Evolutionary conservation across 306 rosid genomes (phyloP).

Genomic region (Elaeagnus macrophylla): DNA sequence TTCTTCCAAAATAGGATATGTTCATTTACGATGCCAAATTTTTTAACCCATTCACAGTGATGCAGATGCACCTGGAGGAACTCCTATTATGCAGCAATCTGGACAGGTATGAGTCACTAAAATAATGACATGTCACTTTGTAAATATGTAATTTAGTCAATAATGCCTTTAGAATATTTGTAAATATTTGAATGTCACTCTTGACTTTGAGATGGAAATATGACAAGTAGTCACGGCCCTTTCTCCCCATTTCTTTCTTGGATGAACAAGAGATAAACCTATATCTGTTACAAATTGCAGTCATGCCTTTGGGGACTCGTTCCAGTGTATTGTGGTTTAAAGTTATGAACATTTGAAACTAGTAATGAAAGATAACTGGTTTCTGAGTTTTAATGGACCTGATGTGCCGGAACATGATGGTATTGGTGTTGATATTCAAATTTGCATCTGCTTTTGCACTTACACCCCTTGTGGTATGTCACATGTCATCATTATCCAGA

Average conservation of each 20-base stretch:
- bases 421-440: too few species aligned
- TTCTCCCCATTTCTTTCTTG: neutral
- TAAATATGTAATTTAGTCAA: neutral
- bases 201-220: neutral
- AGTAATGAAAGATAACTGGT: neutral
- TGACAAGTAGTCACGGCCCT: neutral
- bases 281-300: neutral
- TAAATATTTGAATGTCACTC: neutral
- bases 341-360: neutral
- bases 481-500: too few species aligned
- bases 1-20: slow-evolving; percentile 1
- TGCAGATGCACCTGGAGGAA: slow-evolving; percentile 86
- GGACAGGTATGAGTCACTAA: slow-evolving; percentile 41
- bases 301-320: neutral
- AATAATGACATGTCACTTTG: neutral
- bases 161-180: neutral
- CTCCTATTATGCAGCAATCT: slow-evolving; percentile 91
- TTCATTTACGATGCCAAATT: slow-evolving; percentile 14
- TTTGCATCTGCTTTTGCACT: too few species aligned
- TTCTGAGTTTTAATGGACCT: neutral
- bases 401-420: too few species aligned
- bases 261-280: neutral
- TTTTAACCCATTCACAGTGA: slow-evolving; percentile 50
- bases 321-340: neutral
- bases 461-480: too few species aligned